Percentiles rank a stretch among this genome's conserved stretches.
phyloP scores from a whole-genome alignment of 2,329 filamentous ascomycete genomes.

The Paecilomyces fulvus region DNA sequence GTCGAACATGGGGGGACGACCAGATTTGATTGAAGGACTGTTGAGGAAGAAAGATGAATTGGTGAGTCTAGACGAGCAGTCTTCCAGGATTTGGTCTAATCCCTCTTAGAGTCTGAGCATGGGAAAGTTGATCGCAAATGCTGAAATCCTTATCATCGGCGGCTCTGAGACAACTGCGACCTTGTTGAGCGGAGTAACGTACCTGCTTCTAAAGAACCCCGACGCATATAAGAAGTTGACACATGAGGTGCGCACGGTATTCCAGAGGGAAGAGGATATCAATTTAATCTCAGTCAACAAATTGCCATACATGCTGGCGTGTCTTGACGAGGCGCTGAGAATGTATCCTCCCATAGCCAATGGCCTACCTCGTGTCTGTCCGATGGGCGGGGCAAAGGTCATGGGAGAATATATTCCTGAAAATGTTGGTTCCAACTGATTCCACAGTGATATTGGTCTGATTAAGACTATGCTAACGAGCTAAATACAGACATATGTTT shows the following conservation, averaged over 20 bases:
- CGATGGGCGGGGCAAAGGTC: constrained; percentile 11
- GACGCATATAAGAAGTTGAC: constrained; percentile 20
- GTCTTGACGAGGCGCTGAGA: constrained; percentile 36
- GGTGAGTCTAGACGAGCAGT: constrained; percentile 2
- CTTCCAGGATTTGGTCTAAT: background rate
- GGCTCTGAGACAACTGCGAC: constrained; percentile 43
- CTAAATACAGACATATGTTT: constrained; percentile 30
- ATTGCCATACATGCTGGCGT: constrained; percentile 34
- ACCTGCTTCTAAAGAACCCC: constrained; percentile 30
- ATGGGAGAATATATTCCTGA: constrained; percentile 14
- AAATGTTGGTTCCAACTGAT: constrained; percentile 6
- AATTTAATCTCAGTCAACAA: constrained; percentile 19
- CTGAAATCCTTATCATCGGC: constrained; percentile 26
- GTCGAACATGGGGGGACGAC: constrained; percentile 5
- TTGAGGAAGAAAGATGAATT: constrained; percentile 11
- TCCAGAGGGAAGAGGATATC: constrained; percentile 31
- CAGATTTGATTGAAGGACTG: constrained; percentile 11
- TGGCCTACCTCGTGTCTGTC: constrained; percentile 13
- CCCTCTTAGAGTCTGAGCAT: constrained; percentile 2
- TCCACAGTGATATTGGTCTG: background rate
- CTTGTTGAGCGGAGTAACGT: constrained; percentile 34
- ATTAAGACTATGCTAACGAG: background rate
- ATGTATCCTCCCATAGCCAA: constrained; percentile 29
- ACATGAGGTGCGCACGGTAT: constrained; percentile 33
- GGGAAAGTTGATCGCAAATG: constrained; percentile 26